phyloP scores from a whole-genome alignment of 2,329 filamentous ascomycete genomes.

The Ceratocystis eucalypticola region DNA sequence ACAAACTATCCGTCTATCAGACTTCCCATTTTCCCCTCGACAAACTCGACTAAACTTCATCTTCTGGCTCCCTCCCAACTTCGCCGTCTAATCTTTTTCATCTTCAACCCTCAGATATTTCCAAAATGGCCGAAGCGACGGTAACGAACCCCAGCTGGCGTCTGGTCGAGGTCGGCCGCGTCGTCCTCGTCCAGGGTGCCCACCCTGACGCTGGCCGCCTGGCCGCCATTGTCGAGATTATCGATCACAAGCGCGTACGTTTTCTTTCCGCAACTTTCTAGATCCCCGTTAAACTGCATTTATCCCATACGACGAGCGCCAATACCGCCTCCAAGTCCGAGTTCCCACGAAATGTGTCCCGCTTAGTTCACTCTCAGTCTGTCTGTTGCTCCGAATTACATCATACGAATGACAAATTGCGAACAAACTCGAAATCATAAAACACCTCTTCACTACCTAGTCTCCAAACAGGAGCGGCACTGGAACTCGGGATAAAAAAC shows the following conservation, averaged over 20 bases:
- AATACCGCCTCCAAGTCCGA: background rate
- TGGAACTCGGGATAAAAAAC: no score
- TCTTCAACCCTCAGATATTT: constrained; percentile 26
- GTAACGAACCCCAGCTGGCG: constrained; percentile 79
- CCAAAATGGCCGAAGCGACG: constrained; percentile 67
- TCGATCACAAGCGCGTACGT: constrained; percentile 99
- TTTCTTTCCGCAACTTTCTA: constrained; percentile 19
- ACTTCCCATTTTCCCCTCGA: constrained; percentile 2
- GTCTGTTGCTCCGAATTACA: no score
- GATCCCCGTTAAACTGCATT: background rate
- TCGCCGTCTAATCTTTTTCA: constrained; percentile 20
- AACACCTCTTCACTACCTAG: no score
- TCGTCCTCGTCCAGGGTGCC: constrained; percentile 74
- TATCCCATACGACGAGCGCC: background rate
- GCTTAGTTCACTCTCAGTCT: no score
- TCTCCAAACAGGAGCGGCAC: no score
- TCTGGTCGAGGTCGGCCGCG: constrained; percentile 95
- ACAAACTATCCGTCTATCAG: background rate
- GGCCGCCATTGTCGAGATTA: constrained; percentile 94
- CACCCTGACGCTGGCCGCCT: constrained; percentile 74
- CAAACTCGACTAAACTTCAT: constrained; percentile 19
- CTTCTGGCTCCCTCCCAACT: constrained; percentile 7
- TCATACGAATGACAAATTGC: no score
- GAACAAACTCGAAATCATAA: no score
- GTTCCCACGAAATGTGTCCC: background rate